These are phyloP conservation scores for Glebionis coronaria DNA, from an alignment of 129 eudicot species.

Conservation along the genomic window DNA sequence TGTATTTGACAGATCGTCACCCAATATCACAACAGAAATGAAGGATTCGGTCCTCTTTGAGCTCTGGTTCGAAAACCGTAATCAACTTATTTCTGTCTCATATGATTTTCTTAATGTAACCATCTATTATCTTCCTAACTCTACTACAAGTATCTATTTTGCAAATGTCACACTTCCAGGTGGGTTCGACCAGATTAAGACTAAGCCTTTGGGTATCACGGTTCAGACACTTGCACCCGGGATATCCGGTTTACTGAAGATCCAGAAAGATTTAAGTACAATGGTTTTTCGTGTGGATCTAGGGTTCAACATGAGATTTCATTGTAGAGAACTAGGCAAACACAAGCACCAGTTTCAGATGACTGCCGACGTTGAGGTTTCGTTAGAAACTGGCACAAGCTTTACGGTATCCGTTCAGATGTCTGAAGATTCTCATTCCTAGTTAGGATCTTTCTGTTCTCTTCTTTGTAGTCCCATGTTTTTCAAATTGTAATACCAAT, in stretches of 20 bases:
- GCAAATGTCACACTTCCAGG: conserved; percentile 2
- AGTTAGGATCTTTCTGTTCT: background rate
- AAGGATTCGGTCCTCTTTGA: background rate
- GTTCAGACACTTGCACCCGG: conserved; percentile 1
- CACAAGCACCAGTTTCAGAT: background rate
- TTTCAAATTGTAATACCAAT: background rate
- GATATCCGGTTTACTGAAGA: background rate
- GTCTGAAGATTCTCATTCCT: background rate
- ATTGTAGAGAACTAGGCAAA: conserved; percentile 2
- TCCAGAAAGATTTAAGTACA: background rate
- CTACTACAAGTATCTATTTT: background rate
- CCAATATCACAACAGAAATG: background rate
- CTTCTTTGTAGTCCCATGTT: background rate
- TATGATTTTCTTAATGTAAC: conserved; percentile 1
- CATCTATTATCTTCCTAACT: background rate
- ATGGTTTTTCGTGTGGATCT: background rate
- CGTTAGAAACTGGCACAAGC: conserved; percentile 1
- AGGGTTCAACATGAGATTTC: background rate
- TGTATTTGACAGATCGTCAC: background rate
- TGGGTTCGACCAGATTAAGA: background rate
- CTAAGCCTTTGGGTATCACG: background rate
- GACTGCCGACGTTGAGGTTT: conserved; percentile 5
- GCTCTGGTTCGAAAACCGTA: conserved; percentile 1
- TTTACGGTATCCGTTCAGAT: background rate
- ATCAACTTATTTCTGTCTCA: background rate